Evolutionary conservation across 2,329 filamentous ascomycete genomes (phyloP).

Genomic region (Colletotrichum tamarilloi): DNA sequence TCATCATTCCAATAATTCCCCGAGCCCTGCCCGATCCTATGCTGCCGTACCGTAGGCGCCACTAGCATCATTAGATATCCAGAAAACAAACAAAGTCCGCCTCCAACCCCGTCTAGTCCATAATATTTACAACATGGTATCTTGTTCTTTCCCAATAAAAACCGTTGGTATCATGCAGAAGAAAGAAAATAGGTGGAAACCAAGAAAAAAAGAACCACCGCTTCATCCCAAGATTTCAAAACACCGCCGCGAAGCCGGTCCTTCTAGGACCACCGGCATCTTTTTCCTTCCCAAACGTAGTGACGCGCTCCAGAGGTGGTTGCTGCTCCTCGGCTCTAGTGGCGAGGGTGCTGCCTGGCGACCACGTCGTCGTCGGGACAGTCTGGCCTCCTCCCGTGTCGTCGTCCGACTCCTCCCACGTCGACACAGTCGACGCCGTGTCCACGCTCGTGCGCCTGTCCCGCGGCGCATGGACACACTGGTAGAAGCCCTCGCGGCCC

Average conservation of each 20-base stretch:
- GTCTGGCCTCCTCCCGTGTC: slow-evolving; percentile 50
- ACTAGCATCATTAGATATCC: slow-evolving; percentile 20
- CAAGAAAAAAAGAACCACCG: too few relatives aligned
- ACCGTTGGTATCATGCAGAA: slow-evolving; percentile 32
- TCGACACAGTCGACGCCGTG: slow-evolving; percentile 60
- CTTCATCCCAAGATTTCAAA: slow-evolving; percentile 5
- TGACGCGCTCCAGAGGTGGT: slow-evolving; percentile 40
- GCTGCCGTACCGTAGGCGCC: background rate
- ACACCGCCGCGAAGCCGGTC: slow-evolving; percentile 32
- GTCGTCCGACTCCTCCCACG: slow-evolving; percentile 61
- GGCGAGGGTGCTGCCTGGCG: slow-evolving; percentile 57
- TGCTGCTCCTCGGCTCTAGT: slow-evolving; percentile 50
- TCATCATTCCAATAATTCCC: background rate
- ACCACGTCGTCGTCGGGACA: slow-evolving; percentile 62
- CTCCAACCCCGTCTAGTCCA: slow-evolving; percentile 15
- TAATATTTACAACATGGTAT: slow-evolving; percentile 26
- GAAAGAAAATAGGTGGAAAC: background rate
- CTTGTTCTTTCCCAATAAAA: slow-evolving; percentile 18
- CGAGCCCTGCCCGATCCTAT: background rate
- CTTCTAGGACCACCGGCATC: slow-evolving; percentile 6
- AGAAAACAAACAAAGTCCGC: slow-evolving; percentile 1
- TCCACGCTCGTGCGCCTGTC: slow-evolving; percentile 54
- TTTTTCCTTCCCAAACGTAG: slow-evolving; percentile 33
- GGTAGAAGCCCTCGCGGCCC: slow-evolving; percentile 67
- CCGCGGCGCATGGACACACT: slow-evolving; percentile 57